phyloP scores from a whole-genome alignment of 176 grass and related monocot genomes.

The Zea luxurians region DNA sequence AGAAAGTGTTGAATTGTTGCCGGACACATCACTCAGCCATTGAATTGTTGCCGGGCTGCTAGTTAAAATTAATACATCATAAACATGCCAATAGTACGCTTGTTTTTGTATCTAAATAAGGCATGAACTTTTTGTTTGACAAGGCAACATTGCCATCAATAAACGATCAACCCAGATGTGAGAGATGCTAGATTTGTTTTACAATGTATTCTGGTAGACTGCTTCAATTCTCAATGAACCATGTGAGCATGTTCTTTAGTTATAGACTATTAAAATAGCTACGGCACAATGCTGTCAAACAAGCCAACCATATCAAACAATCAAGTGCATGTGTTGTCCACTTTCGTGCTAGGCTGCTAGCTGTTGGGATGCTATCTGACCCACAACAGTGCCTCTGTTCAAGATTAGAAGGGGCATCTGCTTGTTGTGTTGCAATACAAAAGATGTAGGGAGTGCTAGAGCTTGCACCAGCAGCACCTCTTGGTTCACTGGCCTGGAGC shows the following conservation, averaged over 20 bases:
- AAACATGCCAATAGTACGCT: no score
- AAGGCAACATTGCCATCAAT: neutral
- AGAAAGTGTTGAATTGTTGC: no score
- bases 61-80: no score
- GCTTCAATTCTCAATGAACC: neutral
- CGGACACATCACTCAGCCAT: no score
- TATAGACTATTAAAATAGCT: neutral
- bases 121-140: neutral
- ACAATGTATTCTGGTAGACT: neutral
- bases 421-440: constrained; percentile 36
- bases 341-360: no score
- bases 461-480: constrained; percentile 21
- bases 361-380: no score
- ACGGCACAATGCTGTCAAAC: no score
- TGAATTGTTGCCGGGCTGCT: no score
- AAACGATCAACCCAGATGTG: neutral
- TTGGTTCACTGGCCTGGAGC: constrained; percentile 38
- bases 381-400: constrained; percentile 41
- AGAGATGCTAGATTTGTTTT: neutral
- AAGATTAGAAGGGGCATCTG: constrained; percentile 30
- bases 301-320: no score
- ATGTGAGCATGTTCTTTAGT: neutral
- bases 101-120: no score
- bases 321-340: no score
- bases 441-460: constrained; percentile 47